Base-by-base conservation (phyloP, 352 stramenopile genomes). In the Phytophthora foliorum region DNA sequence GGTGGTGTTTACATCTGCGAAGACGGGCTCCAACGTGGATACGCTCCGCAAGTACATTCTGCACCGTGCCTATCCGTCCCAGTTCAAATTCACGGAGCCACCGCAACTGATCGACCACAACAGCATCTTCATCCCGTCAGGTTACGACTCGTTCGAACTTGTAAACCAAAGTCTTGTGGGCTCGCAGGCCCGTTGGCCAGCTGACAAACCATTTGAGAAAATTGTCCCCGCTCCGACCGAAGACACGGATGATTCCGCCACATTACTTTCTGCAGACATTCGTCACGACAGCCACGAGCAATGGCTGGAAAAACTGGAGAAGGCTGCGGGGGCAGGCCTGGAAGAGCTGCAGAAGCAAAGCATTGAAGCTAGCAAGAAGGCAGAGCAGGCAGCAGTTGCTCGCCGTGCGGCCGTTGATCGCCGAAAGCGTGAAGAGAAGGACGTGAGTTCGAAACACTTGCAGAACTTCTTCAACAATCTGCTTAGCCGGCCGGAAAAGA, bases 401-500 rank as follows among this genome's bases (percentile, higher is more conserved):
- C 83, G 86, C 14, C 88, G 88, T n/a, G 74, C 77, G 4, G 84
- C 86, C 2, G 80, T 82, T 13, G 88, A 95, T 71, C 83, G 84
- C 13, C 77, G 86, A 44, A 95, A 93, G 63, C 78, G 83, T 19
- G 84, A 94, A 56, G 84, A 94, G 50, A 92, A 91, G 73, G 86
- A 94, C 50, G 86, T 95, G 51, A 94, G 80, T 72, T 93, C 88
- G 29, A 95, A 91, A 19, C 88, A 95, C 59, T 56, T 95, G 63
- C 82, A 89, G 29, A 95, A 93, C 62, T 95, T 95, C 67, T 95
- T 95, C 64, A 95, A 95, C 71, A 94, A 95, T 53, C 53, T 95
- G 53, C 73, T 95, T 7, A 95, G 88, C 68, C 84, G 86, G 24
- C 88, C 88, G 6, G 88, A 95, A 48, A 95, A 95, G 60, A 82